Percentiles rank a stretch among this genome's conserved stretches.
Evolutionary conservation across 345 rosid genomes (phyloP).

Genomic region (Gossypium stocksii): DNA sequence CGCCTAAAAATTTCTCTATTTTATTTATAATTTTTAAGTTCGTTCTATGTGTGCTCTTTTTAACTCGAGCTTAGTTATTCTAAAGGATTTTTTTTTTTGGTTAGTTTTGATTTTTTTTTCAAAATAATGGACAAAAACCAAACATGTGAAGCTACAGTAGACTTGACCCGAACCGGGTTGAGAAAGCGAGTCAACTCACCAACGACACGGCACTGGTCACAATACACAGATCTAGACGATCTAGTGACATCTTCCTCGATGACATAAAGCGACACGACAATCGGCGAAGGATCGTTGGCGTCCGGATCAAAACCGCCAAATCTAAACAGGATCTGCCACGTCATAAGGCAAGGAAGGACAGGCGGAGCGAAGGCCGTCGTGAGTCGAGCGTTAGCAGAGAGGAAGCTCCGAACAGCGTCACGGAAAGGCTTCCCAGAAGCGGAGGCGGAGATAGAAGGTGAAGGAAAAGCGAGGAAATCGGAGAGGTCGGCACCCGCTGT

Average conservation of each 20-base stretch:
- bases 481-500: constrained; percentile 39
- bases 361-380: constrained; percentile 37
- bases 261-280: constrained; percentile 41
- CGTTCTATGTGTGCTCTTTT: background rate
- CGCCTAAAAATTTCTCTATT: background rate
- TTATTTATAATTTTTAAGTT: background rate
- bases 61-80: background rate
- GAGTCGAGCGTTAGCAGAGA: constrained; percentile 41
- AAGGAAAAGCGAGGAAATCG: constrained; percentile 45
- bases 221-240: constrained; percentile 65
- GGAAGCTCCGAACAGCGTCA: constrained; percentile 34
- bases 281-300: constrained; percentile 35
- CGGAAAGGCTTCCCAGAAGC: constrained; percentile 42
- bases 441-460: background rate
- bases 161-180: background rate
- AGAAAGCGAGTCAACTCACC: constrained; percentile 48
- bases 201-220: constrained; percentile 77
- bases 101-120: background rate
- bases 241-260: constrained; percentile 70
- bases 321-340: constrained; percentile 56
- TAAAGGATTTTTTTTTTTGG: background rate
- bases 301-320: constrained; percentile 39
- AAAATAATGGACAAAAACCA: background rate
- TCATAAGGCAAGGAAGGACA: constrained; percentile 46
- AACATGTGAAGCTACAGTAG: background rate